phyloP scores from a whole-genome alignment of 2,329 filamentous ascomycete species.

The Fonsecaea pedrosoi region DNA sequence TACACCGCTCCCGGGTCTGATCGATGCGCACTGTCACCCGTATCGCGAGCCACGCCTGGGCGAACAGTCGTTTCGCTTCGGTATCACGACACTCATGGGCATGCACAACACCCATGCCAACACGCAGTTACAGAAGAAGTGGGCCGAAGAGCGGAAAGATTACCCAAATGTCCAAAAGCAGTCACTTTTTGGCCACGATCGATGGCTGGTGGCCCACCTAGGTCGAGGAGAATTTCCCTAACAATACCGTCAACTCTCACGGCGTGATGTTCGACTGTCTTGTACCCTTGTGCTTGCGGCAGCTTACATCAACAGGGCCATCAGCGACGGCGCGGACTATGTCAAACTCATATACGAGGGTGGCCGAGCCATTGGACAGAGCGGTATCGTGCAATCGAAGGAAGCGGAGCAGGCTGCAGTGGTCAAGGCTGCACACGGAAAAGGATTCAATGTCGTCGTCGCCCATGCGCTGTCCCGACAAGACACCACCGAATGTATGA shows the following conservation, averaged over 20 bases:
- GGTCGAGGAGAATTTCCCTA: constrained; percentile 13
- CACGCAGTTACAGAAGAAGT: constrained; percentile 15
- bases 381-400: constrained; percentile 47
- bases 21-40: constrained; percentile 27
- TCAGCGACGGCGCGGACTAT: constrained; percentile 86
- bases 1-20: constrained; percentile 24
- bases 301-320: constrained; percentile 62
- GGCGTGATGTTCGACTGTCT: no score
- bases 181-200: constrained; percentile 56
- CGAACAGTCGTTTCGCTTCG: constrained; percentile 27
- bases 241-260: no score
- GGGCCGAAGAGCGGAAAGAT: constrained; percentile 22
- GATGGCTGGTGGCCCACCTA: constrained; percentile 57
- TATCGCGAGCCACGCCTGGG: constrained; percentile 8
- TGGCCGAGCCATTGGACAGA: no score
- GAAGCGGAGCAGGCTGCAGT: constrained; percentile 54
- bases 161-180: constrained; percentile 53
- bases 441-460: constrained; percentile 41
- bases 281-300: constrained; percentile 40
- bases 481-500: constrained; percentile 43
- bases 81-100: constrained; percentile 28
- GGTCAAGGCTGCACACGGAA: constrained; percentile 47
- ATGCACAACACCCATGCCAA: constrained; percentile 27
- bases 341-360: constrained; percentile 86
- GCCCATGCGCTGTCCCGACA: constrained; percentile 42